Base-by-base conservation (phyloP, 805 yeast species). In the Clavispora vitiphila region DNA sequence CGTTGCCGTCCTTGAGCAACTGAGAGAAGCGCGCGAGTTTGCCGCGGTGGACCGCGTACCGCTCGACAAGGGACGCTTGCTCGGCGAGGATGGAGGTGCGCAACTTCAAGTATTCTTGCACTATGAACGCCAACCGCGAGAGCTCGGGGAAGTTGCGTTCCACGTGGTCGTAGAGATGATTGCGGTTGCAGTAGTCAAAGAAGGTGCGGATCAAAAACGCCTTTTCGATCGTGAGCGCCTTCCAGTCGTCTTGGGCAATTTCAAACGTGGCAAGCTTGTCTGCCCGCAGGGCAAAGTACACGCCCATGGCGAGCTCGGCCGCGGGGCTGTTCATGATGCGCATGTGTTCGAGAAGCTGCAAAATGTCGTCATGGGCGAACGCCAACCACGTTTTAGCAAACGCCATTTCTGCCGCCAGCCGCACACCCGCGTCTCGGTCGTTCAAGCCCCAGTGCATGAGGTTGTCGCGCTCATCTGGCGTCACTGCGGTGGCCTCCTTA, bases 381-480 rank as follows among this genome's bases (percentile, higher is more conserved):
- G 76, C 76, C 38, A 85, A 72, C 98, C 98, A 93, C 34, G 74
- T 74, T 21, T 68, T 64, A 2, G 86, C 73, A 35, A 93, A 70
- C 80, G 89, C 74, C 47, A 77, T 76, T 1, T 73, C 62, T 5
- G 96, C 88, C 0, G 96, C 91, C 21, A 67, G 68, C 49, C 78
- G 68, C 1, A 93, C 97, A 5, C 70, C 51, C 4, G 72, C 78
- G 49, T 90, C 96, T 50, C 97, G 77, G 61, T 91, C 99, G 47
- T 78, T 80, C 38, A 91, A 70, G 3, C 99, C 98, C 88, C 96
- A 86, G 34, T 73, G 70, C 16, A 93, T 68, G 19, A 93, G 59
- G 41, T 76, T 73, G 43, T 85, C 91, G 32, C 96, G 67, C 24
- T 76, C 68, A 7, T 67, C 67, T 37, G 65, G 55, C 23, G 76